phyloP scores from a whole-genome alignment of 495 filamentous ascomycete species.

The Aspergillus incahuasiensis region DNA sequence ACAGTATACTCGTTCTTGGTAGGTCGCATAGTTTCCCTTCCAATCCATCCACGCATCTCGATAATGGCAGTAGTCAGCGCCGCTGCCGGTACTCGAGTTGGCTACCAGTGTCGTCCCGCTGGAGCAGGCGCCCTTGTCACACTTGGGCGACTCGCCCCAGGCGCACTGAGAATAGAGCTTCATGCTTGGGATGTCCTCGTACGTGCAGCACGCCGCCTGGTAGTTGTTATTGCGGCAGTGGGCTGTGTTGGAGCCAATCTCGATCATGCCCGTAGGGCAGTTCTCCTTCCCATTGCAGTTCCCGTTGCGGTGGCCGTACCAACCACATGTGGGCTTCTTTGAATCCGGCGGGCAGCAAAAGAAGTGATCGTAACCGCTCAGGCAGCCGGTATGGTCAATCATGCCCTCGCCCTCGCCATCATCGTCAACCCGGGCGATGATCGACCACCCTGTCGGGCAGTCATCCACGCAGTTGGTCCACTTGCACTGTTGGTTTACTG shows the following conservation, averaged over 20 bases:
- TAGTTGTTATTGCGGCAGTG: background rate
- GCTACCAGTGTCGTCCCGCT: background rate
- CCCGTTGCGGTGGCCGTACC: background rate
- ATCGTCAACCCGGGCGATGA: background rate
- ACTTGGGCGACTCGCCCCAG: background rate
- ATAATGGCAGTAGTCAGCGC: background rate
- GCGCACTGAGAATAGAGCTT: background rate
- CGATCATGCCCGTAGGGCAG: background rate
- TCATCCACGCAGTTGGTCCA: background rate
- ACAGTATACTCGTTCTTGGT: background rate
- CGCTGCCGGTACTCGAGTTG: background rate
- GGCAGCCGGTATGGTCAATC: background rate
- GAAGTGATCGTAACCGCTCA: background rate
- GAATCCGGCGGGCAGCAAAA: background rate
- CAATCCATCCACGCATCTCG: background rate
- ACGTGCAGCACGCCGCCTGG: background rate
- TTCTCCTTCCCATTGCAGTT: background rate
- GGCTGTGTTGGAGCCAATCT: background rate
- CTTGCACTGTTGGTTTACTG: background rate
- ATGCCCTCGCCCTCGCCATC: background rate
- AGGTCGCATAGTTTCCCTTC: background rate
- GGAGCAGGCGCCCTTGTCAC: background rate
- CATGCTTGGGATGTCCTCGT: background rate
- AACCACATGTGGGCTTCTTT: background rate
- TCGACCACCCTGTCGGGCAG: background rate